These are phyloP conservation scores for Effrenium voratum DNA, from an alignment of 73 alveolate genomes.

Conservation along the genomic window DNA sequence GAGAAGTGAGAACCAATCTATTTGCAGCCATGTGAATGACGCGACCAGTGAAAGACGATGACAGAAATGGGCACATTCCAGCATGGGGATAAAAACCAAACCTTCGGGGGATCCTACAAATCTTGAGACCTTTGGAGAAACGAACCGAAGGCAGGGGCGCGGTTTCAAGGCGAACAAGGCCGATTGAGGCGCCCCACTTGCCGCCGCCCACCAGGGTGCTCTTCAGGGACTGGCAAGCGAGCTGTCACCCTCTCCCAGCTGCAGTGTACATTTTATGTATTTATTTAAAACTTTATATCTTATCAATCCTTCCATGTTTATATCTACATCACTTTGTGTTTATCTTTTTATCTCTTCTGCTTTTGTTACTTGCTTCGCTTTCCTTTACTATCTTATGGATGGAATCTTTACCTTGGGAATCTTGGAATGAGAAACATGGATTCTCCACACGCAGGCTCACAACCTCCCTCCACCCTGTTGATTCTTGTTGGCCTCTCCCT, in stretches of 20 bases:
- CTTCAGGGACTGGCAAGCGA: constrained; percentile 28
- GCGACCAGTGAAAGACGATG: not conserved
- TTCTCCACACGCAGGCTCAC: too few relatives aligned
- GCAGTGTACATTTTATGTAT: not conserved
- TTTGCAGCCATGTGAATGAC: not conserved
- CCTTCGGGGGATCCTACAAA: not conserved
- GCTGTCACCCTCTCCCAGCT: not conserved
- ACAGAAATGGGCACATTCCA: not conserved
- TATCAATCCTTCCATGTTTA: not conserved
- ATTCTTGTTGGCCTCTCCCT: too few relatives aligned
- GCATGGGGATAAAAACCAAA: not conserved
- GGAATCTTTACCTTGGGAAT: too few relatives aligned
- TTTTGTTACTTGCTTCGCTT: not conserved
- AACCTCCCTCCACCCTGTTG: too few relatives aligned
- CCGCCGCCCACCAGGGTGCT: constrained; percentile 71
- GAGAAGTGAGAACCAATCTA: too few relatives aligned
- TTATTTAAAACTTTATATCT: too few relatives aligned
- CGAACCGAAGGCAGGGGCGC: not conserved
- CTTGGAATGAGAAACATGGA: too few relatives aligned
- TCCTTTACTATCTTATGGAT: not conserved
- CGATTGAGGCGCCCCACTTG: not conserved
- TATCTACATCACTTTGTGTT: not conserved
- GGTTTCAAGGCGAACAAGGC: too few relatives aligned
- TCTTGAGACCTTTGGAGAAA: not conserved
- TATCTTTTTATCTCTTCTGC: not conserved